A percentile compares a stretch with the other conserved stretches of the same genome.
These are phyloP conservation scores for Hypoxylon trugodes DNA, from an alignment of 495 filamentous ascomycete species.

Conservation along the genomic window DNA sequence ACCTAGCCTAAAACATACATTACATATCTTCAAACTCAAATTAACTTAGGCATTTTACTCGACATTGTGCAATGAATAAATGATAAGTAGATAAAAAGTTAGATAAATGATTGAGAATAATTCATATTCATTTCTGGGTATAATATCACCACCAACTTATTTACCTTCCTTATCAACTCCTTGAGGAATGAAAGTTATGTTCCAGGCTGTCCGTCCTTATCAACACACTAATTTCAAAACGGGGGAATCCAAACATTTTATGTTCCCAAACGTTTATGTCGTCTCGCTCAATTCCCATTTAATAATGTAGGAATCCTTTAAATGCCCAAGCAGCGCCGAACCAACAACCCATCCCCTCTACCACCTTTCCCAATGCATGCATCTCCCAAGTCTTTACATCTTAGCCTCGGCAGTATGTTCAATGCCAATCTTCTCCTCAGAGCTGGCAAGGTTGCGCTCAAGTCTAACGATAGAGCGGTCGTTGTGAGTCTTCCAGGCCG, in stretches of 20 bases:
- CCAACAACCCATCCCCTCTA: neutral
- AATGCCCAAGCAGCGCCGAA: neutral
- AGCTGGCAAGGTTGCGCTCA: slow-evolving; percentile 47
- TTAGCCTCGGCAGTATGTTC: slow-evolving; percentile 21
- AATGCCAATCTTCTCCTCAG: slow-evolving; percentile 45
- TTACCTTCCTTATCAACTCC: slow-evolving; percentile 10
- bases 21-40: no score
- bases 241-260: neutral
- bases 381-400: neutral
- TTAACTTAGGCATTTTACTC: no score
- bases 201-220: slow-evolving; percentile 12
- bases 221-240: slow-evolving; percentile 6
- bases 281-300: neutral
- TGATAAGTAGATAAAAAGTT: neutral
- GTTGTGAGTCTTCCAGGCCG: slow-evolving; percentile 72
- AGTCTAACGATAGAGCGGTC: slow-evolving; percentile 43
- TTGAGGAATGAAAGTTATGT: slow-evolving; percentile 11
- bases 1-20: neutral
- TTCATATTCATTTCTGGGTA: slow-evolving; percentile 29
- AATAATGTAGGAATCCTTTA: neutral
- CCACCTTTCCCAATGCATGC: neutral
- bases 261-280: neutral
- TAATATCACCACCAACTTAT: slow-evolving; percentile 20
- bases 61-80: no score
- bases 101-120: neutral